phyloP scores from a whole-genome alignment of 441 rosid genomes.

The Euphorbia celastroides region DNA sequence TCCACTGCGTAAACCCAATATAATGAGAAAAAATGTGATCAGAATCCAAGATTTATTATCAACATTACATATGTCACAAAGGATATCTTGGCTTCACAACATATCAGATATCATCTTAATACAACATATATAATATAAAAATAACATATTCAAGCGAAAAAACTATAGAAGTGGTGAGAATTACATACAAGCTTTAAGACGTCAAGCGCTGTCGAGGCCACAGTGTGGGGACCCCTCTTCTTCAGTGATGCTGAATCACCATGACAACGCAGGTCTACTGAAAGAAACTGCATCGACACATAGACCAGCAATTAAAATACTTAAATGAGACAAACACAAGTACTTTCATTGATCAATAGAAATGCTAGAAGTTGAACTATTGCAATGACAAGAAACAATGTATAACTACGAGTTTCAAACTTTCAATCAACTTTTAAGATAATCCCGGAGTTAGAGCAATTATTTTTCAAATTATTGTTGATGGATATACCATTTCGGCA shows the following conservation, averaged over 20 bases:
- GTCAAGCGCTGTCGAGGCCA: constrained; percentile 81
- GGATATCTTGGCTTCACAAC: not conserved
- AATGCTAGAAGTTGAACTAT: not conserved
- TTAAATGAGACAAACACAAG: not conserved
- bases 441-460: not conserved
- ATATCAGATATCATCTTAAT: not conserved
- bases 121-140: not conserved
- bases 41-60: not conserved
- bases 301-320: constrained; percentile 4
- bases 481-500: not conserved
- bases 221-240: constrained; percentile 72
- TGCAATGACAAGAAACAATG: not conserved
- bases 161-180: constrained; percentile 11
- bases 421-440: not conserved
- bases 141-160: constrained; percentile 13
- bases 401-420: not conserved
- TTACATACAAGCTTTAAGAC: constrained; percentile 74
- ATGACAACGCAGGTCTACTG: constrained; percentile 89
- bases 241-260: constrained; percentile 81
- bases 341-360: not conserved
- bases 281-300: constrained; percentile 56
- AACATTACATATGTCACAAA: not conserved
- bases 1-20: not conserved
- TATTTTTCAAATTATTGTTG: too few species aligned
- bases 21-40: not conserved